A percentile compares a stretch with the other conserved stretches of the same genome.
These are phyloP conservation scores for Cercospora canescens DNA, from an alignment of 2,329 filamentous ascomycete species.

Conservation along the genomic window DNA sequence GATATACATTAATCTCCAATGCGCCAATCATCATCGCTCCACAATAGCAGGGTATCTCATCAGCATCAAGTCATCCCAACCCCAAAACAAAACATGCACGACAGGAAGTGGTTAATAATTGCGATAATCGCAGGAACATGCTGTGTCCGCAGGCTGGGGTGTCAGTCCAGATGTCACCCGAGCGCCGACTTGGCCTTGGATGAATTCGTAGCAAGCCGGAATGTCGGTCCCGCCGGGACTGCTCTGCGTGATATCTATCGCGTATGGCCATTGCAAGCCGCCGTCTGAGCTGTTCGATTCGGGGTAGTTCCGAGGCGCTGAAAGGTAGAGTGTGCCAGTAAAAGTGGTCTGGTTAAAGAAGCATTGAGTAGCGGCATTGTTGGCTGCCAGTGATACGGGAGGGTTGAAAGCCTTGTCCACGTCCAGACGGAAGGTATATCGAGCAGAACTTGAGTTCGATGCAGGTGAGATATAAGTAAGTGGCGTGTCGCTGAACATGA, in stretches of 20 bases:
- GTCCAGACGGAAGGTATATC: constrained; percentile 58
- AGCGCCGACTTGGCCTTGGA: constrained; percentile 39
- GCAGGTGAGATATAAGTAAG: constrained; percentile 53
- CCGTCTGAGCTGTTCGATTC: constrained; percentile 10
- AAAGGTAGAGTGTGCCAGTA: constrained; percentile 57
- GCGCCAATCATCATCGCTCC: background rate
- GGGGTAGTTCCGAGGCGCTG: constrained; percentile 22
- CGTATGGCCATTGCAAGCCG: constrained; percentile 55
- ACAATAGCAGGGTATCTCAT: constrained; percentile 12
- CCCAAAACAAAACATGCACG: background rate
- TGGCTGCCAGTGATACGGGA: constrained; percentile 43
- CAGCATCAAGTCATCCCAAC: constrained; percentile 7
- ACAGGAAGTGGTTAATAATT: constrained; percentile 33
- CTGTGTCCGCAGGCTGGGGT: constrained; percentile 35
- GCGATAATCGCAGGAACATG: constrained; percentile 51
- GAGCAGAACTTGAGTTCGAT: constrained; percentile 48
- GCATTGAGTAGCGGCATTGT: constrained; percentile 54
- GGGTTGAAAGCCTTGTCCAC: constrained; percentile 57
- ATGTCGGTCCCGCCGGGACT: constrained; percentile 50
- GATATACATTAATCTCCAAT: background rate
- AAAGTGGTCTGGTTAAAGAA: constrained; percentile 59
- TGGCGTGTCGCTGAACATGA: constrained; percentile 55
- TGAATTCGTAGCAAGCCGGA: constrained; percentile 55
- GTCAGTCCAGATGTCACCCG: constrained; percentile 38
- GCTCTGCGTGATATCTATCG: constrained; percentile 57